These are phyloP conservation scores for Phytophthora cactorum DNA, from an alignment of 352 stramenopile species.

Conservation along the genomic window DNA sequence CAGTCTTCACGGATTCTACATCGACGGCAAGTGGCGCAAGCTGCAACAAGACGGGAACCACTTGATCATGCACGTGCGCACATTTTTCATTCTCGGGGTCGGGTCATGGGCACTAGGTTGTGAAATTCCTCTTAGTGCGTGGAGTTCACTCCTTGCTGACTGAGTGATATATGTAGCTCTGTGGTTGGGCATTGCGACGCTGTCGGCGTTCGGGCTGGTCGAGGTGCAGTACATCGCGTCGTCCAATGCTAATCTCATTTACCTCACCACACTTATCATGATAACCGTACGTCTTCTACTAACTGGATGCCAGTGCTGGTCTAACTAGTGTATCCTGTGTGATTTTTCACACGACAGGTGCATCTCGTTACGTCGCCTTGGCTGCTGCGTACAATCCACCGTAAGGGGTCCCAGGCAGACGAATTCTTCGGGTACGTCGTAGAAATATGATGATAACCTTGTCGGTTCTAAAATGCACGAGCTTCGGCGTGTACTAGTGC, in stretches of 20 bases:
- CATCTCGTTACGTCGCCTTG: constrained; percentile 66
- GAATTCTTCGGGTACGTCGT: constrained; percentile 62
- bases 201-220: constrained; percentile 70
- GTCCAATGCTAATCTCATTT: constrained; percentile 66
- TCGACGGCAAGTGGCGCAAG: constrained; percentile 64
- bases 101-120: constrained; percentile 54
- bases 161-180: constrained; percentile 38
- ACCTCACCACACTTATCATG: constrained; percentile 65
- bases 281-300: constrained; percentile 48
- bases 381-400: constrained; percentile 71
- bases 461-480: not conserved
- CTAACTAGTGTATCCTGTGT: not conserved
- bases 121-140: too few species aligned
- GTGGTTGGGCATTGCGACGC: constrained; percentile 62
- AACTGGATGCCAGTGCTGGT: constrained; percentile 2
- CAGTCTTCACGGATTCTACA: constrained; percentile 72
- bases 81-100: constrained; percentile 66
- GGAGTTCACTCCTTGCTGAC: too few species aligned
- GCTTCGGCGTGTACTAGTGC: constrained; percentile 24
- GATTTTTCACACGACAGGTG: constrained; percentile 33
- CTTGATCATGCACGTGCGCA: constrained; percentile 72
- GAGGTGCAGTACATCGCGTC: constrained; percentile 60
- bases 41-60: constrained; percentile 67
- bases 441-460: not conserved
- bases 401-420: constrained; percentile 70